Base-by-base conservation (phyloP, 2,329 filamentous ascomycete species). In the Fusarium sp. region DNA sequence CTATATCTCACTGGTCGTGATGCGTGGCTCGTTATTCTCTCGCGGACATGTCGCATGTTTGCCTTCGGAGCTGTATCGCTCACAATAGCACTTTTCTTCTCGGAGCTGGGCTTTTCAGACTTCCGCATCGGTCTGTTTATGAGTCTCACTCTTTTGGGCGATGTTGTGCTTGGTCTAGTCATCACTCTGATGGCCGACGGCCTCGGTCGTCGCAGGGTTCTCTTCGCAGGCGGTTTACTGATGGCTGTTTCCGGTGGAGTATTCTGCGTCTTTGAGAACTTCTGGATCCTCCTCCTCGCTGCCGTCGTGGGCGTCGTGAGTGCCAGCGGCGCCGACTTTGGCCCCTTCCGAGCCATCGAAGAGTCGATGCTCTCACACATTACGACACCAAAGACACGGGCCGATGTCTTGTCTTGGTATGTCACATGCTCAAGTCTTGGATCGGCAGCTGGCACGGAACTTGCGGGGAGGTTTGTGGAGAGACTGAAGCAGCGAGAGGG, bases 351-450 rank as follows among this genome's bases (percentile, higher is more conserved):
- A 40, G 90, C 90, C 4, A 89, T 93, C 35, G 91, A 93, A 78
- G 91, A 93, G 83, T 90, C 88, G 0, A 90, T 88, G 37, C 79
- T 93, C 9, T 89, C 90, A 6, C 89, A 92, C 77, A 83, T 93
- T 52, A 92, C 90, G 0, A 85, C 82, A 0, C 85, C 87, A 0
- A 80, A 84, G 33, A 88, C 86, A 1, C 83, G 91, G 56, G 84
- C 89, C 15, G 90, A 93, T 80, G 90, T 93, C n/a, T 84, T 92
- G 68, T 87, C 89, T 10, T 93, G 91, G 91, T 92, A 93, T 75
- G 87, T 91, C 45, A 90, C 87, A 17, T 85, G 83, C 3, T 87
- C 89, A 1, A 86, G 86, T n/a, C 81, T 90, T 2, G 90, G 89
- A 2, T 88, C 88, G 0, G 85, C 88, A 0, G 74, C 86, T 6